Conservation (phyloP, 2,329 filamentous ascomycete genomes). For the Cladosporium oxysporum region DNA sequence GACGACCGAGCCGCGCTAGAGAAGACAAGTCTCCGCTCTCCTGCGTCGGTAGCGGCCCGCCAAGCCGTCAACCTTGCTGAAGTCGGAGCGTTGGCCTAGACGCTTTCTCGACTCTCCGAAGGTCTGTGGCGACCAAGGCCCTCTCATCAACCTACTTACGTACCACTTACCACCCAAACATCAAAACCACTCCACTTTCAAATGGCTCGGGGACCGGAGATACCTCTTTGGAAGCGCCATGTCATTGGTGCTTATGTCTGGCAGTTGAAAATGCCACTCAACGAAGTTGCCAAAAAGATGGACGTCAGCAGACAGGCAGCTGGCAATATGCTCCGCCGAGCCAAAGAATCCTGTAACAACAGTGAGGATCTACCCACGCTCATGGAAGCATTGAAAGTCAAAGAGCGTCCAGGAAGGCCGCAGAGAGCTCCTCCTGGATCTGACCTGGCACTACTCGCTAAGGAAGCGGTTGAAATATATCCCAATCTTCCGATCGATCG, state of each 20-base stretch:
- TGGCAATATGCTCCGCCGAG: neutral
- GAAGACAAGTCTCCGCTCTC: neutral
- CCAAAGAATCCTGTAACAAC: neutral
- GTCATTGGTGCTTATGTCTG: neutral
- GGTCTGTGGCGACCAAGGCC: neutral
- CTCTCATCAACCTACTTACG: neutral
- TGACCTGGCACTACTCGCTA: neutral
- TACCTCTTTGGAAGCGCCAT: constrained; percentile 10
- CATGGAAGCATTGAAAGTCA: neutral
- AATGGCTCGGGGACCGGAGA: constrained; percentile 2
- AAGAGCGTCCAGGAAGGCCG: neutral
- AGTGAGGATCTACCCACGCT: neutral
- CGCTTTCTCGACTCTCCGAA: neutral
- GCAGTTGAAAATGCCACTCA: neutral
- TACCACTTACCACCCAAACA: neutral
- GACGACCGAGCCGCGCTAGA: neutral
- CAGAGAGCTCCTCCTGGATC: neutral
- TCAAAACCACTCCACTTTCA: neutral
- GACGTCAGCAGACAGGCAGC: neutral
- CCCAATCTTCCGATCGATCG: neutral
- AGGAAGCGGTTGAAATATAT: neutral
- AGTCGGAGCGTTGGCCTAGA: neutral
- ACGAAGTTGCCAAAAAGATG: neutral
- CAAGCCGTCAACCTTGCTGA: neutral
- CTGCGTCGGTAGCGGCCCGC: neutral